Evolutionary conservation across 129 eudicot genomes (phyloP), one percentile per base, ranked within the genome.

Genomic region (Apium graveolens): DNA sequence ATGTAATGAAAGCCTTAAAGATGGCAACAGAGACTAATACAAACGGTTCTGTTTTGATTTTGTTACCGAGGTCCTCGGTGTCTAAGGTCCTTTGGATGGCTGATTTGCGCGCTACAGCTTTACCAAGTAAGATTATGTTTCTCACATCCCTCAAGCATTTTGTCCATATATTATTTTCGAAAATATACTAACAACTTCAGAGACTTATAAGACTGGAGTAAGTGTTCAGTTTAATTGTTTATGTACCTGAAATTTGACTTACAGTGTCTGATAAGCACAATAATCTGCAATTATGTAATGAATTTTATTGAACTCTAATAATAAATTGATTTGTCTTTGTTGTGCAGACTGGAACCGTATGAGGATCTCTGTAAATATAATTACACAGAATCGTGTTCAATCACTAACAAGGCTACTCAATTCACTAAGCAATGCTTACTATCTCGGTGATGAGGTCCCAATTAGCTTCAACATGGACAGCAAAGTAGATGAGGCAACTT

Each of bases 381-480:
- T 95, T 73, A 95, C 98, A 16, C 98, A 95, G 76, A 95, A 88
- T 86, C 92, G 98, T 11, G 92, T 84, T 74, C 60, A 80, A 48
- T 95, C 98, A 13, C 89, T 95, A 29, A 63, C 86, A 10, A 83
- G 98, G 65, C 93, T 95, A 66, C 94, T 95, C 57, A 88, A 83
- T 27, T 95, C 98, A 44, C 88, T 95, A 0, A 88, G 82, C 76
- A 77, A 84, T 17, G 97, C 98, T 12, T 95, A 85, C 85, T 95
- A 95, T 79, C 71, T 91, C 1, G 98, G 98, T 9, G 97, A 95
- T 70, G 96, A 95, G 80, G 76, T 95, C 75, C 81, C 97, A 3
- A 91, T 95, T 81, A 85, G 91, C 83, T 95, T 95, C 90, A 95
- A 95, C 89, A 88, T 95, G 97, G 98, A 95, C 62, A 91, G 89